These are phyloP conservation scores for Globisporangium spinosum DNA, from an alignment of 352 stramenopile genomes.

Conservation along the genomic window DNA sequence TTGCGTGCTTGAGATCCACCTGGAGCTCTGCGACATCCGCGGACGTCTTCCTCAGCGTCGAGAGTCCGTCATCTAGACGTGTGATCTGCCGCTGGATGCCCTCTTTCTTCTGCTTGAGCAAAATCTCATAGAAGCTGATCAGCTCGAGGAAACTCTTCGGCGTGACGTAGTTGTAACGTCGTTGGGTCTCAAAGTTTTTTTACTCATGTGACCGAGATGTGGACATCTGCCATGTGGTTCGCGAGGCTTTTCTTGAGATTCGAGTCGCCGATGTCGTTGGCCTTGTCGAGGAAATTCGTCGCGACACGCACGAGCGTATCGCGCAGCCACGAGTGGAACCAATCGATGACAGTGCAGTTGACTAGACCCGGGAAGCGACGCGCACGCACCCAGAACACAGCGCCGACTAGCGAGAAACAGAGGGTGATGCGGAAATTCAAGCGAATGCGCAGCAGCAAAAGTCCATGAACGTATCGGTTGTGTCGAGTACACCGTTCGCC, in stretches of 20 bases:
- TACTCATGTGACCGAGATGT: constrained; percentile 96
- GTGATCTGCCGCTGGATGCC: constrained; percentile 95
- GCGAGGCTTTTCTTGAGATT: constrained; percentile 89
- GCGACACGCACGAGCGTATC: constrained; percentile 97
- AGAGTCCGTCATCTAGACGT: constrained; percentile 94
- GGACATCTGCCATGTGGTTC: constrained; percentile 97
- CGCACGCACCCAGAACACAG: constrained; percentile 94
- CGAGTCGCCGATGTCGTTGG: constrained; percentile 88
- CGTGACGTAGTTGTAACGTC: constrained; percentile 98
- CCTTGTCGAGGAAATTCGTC: constrained; percentile 93
- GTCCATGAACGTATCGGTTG: constrained; percentile 92
- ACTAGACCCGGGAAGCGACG: constrained; percentile 95
- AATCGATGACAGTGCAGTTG: constrained; percentile 97
- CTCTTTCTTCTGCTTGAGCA: constrained; percentile 93
- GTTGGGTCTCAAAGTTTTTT: constrained; percentile 92
- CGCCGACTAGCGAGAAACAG: constrained; percentile 96
- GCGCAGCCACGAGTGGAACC: constrained; percentile 97
- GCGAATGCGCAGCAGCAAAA: constrained; percentile 94
- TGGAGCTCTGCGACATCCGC: constrained; percentile 95
- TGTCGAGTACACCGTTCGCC: constrained; percentile 92
- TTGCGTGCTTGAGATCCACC: constrained; percentile 93
- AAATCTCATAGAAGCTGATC: constrained; percentile 97
- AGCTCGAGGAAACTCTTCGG: constrained; percentile 98
- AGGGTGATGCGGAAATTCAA: constrained; percentile 96
- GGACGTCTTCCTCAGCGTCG: constrained; percentile 94